Conservation (phyloP, 1,284 basidiomycete species). For the Ustilago bromivora region DNA sequence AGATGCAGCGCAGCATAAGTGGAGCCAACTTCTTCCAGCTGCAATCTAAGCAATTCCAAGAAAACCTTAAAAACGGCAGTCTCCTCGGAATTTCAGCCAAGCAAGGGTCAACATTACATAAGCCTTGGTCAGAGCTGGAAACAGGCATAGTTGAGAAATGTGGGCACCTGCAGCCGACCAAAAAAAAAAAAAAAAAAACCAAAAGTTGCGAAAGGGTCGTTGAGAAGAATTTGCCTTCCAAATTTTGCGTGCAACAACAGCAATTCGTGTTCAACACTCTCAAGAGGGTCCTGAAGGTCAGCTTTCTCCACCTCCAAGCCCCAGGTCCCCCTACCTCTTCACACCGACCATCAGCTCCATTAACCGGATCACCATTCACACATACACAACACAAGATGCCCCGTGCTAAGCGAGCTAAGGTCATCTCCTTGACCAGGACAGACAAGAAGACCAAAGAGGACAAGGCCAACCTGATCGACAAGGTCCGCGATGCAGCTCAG, state of each 20-base stretch:
- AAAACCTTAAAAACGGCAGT: slow-evolving; percentile 24
- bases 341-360: background rate
- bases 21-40: background rate
- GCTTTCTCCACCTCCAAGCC: slow-evolving; percentile 27
- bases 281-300: background rate
- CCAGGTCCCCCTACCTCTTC: background rate
- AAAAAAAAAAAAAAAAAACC: slow-evolving; percentile 9
- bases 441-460: slow-evolving; percentile 75
- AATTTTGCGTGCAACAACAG: slow-evolving; percentile 30
- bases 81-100: slow-evolving; percentile 12
- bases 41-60: background rate
- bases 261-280: background rate
- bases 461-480: slow-evolving; percentile 84
- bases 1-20: slow-evolving; percentile 8
- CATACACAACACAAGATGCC: slow-evolving; percentile 61
- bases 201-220: slow-evolving; percentile 29
- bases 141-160: slow-evolving; percentile 4
- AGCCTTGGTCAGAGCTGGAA: slow-evolving; percentile 33
- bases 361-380: background rate
- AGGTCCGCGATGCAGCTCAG: slow-evolving; percentile 75
- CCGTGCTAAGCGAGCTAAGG: slow-evolving; percentile 69
- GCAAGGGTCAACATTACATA: slow-evolving; percentile 14
- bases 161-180: background rate
- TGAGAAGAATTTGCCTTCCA: slow-evolving; percentile 42
- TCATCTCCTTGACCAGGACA: slow-evolving; percentile 74